Base-by-base conservation (phyloP, 208 protist species). In the Acanthamoeba triangularis region DNA sequence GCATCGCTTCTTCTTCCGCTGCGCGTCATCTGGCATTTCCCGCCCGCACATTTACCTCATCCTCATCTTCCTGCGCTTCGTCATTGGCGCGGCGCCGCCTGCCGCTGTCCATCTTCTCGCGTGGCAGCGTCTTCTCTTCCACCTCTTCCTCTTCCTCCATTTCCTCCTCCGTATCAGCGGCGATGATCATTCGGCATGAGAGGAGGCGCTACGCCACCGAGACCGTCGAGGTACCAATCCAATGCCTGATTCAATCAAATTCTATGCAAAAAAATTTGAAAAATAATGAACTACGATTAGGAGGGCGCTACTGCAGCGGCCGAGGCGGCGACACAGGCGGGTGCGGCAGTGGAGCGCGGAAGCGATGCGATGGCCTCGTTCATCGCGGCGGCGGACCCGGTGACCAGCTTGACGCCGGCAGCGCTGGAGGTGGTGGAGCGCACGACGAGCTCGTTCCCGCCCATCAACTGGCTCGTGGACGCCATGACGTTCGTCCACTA, bases 401-500 rank as follows among this genome's bases (percentile, higher is more conserved):
- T 80, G 30, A 37, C 67, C 13, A 74, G 20, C 67, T 16, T 74
- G 20, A 37, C 67, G 28, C 67, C 33, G 67, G 33, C 67, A 0
- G 67, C 67, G 67, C 30, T 59, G 54, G 54, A 59, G 28, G 61
- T 69, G 8, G 61, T 69, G 61, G 61, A 69, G 61, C 20, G 28
- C 61, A 69, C 72, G 14, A 30, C 33, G 72, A 80, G 72, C 72
- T 23, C 20, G 72, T 80, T 80, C 72, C 72, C 72, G 72, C 72
- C 72, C 35, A 47, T 80, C 72, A 47, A 80, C 72, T 41, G n/a
- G n/a, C 72, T 80, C 35, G 33, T 44, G 72, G 72, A 80, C 14
- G 33, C 33, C 72, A 80, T 80, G 72, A 80, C 72, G 20, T 80
- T 49, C 23, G 72, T 80, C 20, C 72, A 80, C 72, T 80, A 80